Base-by-base conservation (phyloP, 164 flowering plant species). In the Sedum album region DNA sequence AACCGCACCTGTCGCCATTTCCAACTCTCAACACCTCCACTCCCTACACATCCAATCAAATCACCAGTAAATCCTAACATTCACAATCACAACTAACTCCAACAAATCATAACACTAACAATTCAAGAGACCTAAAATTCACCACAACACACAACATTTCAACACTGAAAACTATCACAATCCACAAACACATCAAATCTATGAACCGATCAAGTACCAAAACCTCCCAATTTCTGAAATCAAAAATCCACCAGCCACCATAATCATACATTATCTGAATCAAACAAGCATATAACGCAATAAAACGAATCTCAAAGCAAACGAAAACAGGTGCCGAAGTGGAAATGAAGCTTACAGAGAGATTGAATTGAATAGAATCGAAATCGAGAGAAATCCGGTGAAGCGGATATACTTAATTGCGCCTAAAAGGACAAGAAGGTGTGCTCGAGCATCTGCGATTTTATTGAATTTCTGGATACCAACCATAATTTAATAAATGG, bases 1-100 rank as follows among this genome's bases (percentile, higher is more conserved):
- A 65, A 86, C 76, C 36, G 85, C 71, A 72, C 87, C 95, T 31
- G 88, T 79, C 25, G 96, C 96, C 98, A 88, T 89, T 67, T 78
- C 67, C 31, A 31, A 72, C 7, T n/a, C 2, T 33, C 67, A 21
- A 25, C 17, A 33, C 26, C 46, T 26, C 66, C 66, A 36, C 18
- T 36, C 4, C 26, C 46, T 35, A 65, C 28, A 38, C 26, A 36
- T 11, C 26, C 42, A 38, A 65, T 65, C 42, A 38, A 36, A 35
- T 38, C 35, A 36, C 26, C 66, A 64, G 7, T 38, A 1, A 55
- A 25, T 26, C 15, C 31, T 25, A 55, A 28, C 2, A 11, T 30
- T 23, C n/a, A 30, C 23, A 13, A 28, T 2, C 33, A 55, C 28
- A 9, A 10, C 17, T 21, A 25, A 55, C 30, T 9, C 8, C 20